Percentiles rank a stretch among this genome's conserved stretches.
These are phyloP conservation scores for Tuber brumale DNA, from an alignment of 495 filamentous ascomycete genomes.

Conservation along the genomic window DNA sequence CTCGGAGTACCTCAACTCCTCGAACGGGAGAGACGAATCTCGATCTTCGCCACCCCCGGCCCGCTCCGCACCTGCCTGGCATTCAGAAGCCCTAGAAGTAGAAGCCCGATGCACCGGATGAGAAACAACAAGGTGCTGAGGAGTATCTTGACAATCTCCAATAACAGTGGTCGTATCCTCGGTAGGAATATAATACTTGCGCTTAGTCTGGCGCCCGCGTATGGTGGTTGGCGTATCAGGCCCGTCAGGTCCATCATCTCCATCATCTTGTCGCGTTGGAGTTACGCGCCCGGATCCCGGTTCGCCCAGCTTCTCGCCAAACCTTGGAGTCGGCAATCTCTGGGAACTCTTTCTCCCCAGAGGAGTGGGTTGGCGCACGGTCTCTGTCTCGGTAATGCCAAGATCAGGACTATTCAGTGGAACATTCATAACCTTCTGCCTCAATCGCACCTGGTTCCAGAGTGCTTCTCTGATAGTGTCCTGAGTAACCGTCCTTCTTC, in stretches of 20 bases:
- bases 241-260: conserved; percentile 5
- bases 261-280: conserved; percentile 20
- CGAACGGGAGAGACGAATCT: conserved; percentile 12
- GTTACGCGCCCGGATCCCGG: conserved; percentile 30
- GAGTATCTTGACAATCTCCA: conserved; percentile 45
- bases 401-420: conserved; percentile 44
- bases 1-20: conserved; percentile 48
- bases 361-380: conserved; percentile 18
- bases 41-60: conserved; percentile 10
- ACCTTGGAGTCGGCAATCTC: conserved; percentile 23
- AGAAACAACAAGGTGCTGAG: conserved; percentile 34
- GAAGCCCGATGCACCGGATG: conserved; percentile 30
- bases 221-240: conserved; percentile 29
- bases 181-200: conserved; percentile 55
- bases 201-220: conserved; percentile 46
- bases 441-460: conserved; percentile 51
- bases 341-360: conserved; percentile 21
- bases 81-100: conserved; percentile 16
- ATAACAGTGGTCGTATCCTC: conserved; percentile 56
- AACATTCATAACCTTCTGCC: conserved; percentile 53
- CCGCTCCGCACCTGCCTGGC: conserved; percentile 1
- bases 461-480: conserved; percentile 52
- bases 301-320: conserved; percentile 33
- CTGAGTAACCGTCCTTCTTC: conserved; percentile 51
- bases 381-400: conserved; percentile 43